Conservation (phyloP, 2,329 filamentous ascomycete species). For the Talaromyces sp. region DNA sequence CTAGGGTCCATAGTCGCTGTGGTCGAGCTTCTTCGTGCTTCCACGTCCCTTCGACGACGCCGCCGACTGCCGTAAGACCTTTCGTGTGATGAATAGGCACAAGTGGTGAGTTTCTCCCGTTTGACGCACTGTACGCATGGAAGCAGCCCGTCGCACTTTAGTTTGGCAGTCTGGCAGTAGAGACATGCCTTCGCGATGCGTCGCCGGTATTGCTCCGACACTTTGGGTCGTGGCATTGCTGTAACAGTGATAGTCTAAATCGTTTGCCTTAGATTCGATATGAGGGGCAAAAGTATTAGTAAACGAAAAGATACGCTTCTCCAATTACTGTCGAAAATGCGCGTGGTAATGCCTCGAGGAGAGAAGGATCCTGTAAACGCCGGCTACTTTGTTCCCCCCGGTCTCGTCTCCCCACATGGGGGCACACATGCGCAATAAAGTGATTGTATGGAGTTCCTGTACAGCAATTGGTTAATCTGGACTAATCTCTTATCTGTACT, state of each 20-base stretch:
- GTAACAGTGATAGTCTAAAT: background rate
- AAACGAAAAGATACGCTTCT: background rate
- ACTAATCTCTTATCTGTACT: background rate
- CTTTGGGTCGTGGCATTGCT: background rate
- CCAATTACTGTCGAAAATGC: background rate
- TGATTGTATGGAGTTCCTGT: background rate
- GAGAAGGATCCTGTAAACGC: background rate
- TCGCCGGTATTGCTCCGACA: background rate
- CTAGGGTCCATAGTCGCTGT: background rate
- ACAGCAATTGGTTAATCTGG: background rate
- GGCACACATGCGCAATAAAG: background rate
- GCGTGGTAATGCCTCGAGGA: background rate
- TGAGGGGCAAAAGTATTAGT: background rate
- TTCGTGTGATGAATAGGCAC: background rate
- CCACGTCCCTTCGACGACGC: background rate
- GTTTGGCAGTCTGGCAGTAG: background rate
- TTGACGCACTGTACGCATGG: background rate
- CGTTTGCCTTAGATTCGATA: background rate
- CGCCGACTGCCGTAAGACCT: background rate
- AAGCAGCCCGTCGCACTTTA: background rate
- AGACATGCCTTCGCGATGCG: background rate
- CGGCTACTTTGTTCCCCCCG: no score
- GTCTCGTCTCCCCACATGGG: background rate
- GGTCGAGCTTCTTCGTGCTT: background rate
- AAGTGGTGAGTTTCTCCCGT: background rate